Evolutionary conservation across 768 basidiomycete species (phyloP), one percentile per base, ranked within the genome.

Genomic region (Collybiopsis confluens): DNA sequence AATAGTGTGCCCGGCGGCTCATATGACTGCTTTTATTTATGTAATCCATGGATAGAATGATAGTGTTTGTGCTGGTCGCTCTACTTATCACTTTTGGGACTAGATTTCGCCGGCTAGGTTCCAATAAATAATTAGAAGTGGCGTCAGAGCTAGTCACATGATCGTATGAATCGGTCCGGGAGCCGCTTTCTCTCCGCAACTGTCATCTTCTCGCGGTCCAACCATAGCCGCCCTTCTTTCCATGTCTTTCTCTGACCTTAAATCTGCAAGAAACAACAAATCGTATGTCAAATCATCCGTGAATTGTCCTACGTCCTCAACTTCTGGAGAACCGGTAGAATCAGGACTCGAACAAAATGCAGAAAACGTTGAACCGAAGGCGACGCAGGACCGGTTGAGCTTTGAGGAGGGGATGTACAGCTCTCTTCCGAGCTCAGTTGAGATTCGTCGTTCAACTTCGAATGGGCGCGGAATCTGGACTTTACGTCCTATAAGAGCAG

Each of bases 391-490:
- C 20, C 18, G 27, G 15, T 5, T 48, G 15, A 15, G 4, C 7
- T 43, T 26, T 9, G 33, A 27, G 10, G 38, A 26, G 18, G 62
- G 59, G 6, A 37, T 69, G n/a, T 68, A 68, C 55, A 49, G 58
- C 21, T 54, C 59, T 2, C 43, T 81, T n/a, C 78, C 82, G 1
- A n/a, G 61, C 5, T 62, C 57, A 2, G 52, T 83, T 23, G 74
- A 76, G 53, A 65, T 79, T 28, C 66, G 73, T 27, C 62, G 55
- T 4, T 70, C 73, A 4, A 45, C 55, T 1, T 41, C 45, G n/a
- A 64, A 64, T 1, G 82, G 82, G 1, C 70, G 80, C 59, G 76
- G 79, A 0, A 35, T 83, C 13, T 81, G 74, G 70, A 50, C 76
- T 4, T 75, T 64, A 53, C 47, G 63, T 30, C 16, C 51, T 16